Percentiles rank a stretch among this genome's conserved stretches.
These are phyloP conservation scores for Plasmodium vivax DNA, from an alignment of 169 alveolate genomes.

Conservation along the genomic window DNA sequence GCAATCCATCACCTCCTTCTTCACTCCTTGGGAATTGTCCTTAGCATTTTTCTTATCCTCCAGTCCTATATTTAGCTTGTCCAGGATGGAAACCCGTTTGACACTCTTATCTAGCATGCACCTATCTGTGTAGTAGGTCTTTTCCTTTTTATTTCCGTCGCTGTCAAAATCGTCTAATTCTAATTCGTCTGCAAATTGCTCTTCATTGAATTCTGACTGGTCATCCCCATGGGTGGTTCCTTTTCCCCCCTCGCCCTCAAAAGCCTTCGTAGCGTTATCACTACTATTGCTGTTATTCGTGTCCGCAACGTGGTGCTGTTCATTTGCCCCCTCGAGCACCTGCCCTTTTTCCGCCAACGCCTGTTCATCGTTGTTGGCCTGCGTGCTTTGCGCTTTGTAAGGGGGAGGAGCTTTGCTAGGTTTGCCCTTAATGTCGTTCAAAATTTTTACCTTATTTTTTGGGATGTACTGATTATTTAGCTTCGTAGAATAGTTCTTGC, in stretches of 20 bases:
- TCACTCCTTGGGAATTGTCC: not conserved
- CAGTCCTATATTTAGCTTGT: constrained; percentile 23
- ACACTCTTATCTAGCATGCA: constrained; percentile 30
- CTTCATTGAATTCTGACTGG: not conserved
- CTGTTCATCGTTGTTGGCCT: not conserved
- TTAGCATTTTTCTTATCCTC: constrained; percentile 14
- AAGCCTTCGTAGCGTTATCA: not conserved
- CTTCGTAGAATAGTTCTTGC: not conserved
- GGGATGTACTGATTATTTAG: constrained; percentile 47
- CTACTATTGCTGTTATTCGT: not conserved
- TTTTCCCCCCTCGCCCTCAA: not conserved
- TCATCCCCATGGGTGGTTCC: not conserved
- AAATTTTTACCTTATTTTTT: constrained; percentile 10
- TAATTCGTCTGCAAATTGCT: constrained; percentile 3
- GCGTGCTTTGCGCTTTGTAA: not conserved
- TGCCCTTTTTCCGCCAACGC: not conserved
- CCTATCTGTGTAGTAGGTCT: constrained; percentile 58
- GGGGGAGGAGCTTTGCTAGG: constrained; percentile 36
- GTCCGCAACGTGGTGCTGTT: not conserved
- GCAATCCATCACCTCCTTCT: not conserved
- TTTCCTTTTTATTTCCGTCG: constrained; percentile 27
- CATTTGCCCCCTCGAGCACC: not conserved
- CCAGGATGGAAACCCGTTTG: constrained; percentile 46
- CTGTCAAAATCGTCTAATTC: constrained; percentile 37
- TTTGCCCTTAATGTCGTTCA: constrained; percentile 21